phyloP scores from a whole-genome alignment of 2,329 filamentous ascomycete species.

The Diaporthe vaccinii region DNA sequence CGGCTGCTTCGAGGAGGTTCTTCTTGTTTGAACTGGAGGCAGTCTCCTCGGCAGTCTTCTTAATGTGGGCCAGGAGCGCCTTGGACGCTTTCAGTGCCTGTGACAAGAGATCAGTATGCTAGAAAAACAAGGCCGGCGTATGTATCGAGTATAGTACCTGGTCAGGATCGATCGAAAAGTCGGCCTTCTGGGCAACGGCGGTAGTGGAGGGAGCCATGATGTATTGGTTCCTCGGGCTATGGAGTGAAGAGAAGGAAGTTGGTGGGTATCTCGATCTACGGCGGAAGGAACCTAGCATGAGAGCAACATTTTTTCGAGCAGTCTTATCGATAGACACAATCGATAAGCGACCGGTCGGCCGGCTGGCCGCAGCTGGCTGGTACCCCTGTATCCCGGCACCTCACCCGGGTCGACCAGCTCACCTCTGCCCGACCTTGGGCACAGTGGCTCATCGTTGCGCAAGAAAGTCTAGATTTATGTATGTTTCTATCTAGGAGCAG shows the following conservation, averaged over 20 bases:
- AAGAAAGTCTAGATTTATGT: background rate
- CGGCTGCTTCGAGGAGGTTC: slow-evolving; percentile 64
- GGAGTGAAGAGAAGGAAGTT: slow-evolving; percentile 6
- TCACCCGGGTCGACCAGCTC: background rate
- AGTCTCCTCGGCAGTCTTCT: slow-evolving; percentile 65
- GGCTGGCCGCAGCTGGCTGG: slow-evolving; percentile 27
- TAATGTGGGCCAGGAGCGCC: slow-evolving; percentile 73
- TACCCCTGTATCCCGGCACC: background rate
- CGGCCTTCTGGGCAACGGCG: slow-evolving; percentile 48
- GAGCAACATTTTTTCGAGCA: slow-evolving; percentile 37
- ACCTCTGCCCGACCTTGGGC: background rate
- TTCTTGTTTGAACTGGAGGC: slow-evolving; percentile 64
- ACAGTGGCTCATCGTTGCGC: background rate
- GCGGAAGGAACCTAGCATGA: slow-evolving; percentile 7
- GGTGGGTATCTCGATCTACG: background rate
- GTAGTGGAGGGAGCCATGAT: slow-evolving; percentile 53
- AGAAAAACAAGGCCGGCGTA: slow-evolving; percentile 4
- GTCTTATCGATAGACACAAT: slow-evolving; percentile 32
- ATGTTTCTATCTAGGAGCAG: background rate
- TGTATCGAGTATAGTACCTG: slow-evolving; percentile 45
- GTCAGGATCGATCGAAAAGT: slow-evolving; percentile 53
- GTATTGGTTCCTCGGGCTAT: slow-evolving; percentile 1
- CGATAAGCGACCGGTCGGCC: slow-evolving; percentile 6
- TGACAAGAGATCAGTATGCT: slow-evolving; percentile 25
- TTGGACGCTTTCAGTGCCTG: slow-evolving; percentile 74